Conservation (phyloP, 1,139 yeast genomes). For the Candida smagusa region DNA sequence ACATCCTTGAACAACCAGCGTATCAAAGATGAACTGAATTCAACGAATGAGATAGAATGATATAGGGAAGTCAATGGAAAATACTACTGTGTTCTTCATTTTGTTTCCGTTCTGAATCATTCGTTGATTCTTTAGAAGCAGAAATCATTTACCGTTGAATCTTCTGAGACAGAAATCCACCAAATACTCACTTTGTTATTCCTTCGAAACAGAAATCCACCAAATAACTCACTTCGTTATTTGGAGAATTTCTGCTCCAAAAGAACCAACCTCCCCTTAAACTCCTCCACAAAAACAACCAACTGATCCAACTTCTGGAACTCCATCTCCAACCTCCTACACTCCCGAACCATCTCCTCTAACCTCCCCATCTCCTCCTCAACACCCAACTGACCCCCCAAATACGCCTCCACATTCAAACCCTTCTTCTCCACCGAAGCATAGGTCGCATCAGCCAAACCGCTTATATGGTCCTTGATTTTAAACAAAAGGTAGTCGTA, state of each 20-base stretch:
- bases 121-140: no score
- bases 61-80: no score
- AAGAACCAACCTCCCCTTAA: constrained; percentile 25
- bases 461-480: constrained; percentile 51
- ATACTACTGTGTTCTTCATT: no score
- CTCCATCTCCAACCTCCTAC: constrained; percentile 58
- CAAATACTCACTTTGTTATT: no score
- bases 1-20: no score
- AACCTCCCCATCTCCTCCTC: constrained; percentile 44
- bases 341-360: constrained; percentile 41
- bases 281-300: constrained; percentile 42
- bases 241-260: constrained; percentile 24
- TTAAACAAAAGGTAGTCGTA: constrained; percentile 63
- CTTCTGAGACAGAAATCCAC: no score
- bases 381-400: constrained; percentile 33
- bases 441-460: constrained; percentile 36
- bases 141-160: no score
- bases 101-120: no score
- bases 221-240: no score
- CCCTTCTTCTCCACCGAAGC: constrained; percentile 28
- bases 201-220: no score
- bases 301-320: constrained; percentile 70
- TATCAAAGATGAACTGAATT: no score
- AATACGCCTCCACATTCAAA: constrained; percentile 29
- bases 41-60: no score